phyloP scores from a whole-genome alignment of 2,329 filamentous ascomycete species.

The Septoria petroselini region DNA sequence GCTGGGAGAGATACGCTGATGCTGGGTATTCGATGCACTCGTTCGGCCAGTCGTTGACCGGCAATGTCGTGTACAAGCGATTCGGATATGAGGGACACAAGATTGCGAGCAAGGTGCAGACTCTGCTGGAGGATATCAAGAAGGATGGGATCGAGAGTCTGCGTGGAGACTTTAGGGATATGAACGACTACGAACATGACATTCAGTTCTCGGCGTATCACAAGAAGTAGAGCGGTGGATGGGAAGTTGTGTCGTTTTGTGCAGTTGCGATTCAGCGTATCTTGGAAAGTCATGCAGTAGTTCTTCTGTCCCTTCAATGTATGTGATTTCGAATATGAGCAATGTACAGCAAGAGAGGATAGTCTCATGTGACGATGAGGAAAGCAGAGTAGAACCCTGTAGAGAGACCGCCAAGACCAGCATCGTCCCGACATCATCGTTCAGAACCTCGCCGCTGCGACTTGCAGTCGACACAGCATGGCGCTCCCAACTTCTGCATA shows the following conservation, averaged over 20 bases:
- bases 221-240: conserved; percentile 9
- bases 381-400: not conserved
- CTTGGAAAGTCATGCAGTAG: no score
- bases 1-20: conserved; percentile 61
- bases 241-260: not conserved
- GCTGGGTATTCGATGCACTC: conserved; percentile 53
- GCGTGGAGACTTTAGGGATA: conserved; percentile 35
- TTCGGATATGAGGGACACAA: conserved; percentile 54
- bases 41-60: conserved; percentile 57
- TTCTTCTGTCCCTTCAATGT: no score
- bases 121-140: conserved; percentile 39
- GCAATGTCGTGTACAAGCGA: conserved; percentile 54
- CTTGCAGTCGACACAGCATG: conserved; percentile 45
- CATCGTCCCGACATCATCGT: not conserved
- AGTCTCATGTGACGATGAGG: no score
- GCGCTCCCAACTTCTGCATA: conserved; percentile 58
- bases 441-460: not conserved
- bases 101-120: conserved; percentile 44
- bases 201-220: conserved; percentile 29
- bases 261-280: conserved; percentile 6
- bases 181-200: conserved; percentile 34
- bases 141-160: conserved; percentile 37
- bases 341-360: no score
- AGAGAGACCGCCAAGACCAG: not conserved
- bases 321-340: no score